A percentile compares a stretch with the other conserved stretches of the same genome.
phyloP scores from a whole-genome alignment of 192 early-diverging fungal genomes.

The Funneliformis geosporum region DNA sequence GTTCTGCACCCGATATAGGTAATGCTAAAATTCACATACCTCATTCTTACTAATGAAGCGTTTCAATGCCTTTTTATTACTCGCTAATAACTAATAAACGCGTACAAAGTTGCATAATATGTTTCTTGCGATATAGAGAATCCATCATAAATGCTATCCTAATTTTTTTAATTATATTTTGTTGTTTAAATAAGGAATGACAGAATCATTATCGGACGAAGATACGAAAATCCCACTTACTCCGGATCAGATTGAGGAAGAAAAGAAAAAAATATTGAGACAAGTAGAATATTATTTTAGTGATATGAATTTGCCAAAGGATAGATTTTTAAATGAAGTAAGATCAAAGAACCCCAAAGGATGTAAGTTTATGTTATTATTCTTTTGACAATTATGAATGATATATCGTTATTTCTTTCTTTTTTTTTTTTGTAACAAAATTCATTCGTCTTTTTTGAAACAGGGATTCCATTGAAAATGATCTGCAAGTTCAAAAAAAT shows the following conservation, averaged over 20 bases:
- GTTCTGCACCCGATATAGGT: neutral
- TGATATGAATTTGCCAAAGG: slow-evolving; percentile 58
- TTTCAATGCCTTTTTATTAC: too few relatives aligned
- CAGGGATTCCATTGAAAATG: slow-evolving; percentile 51
- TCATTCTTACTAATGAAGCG: too few relatives aligned
- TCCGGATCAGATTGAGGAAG: slow-evolving; percentile 22
- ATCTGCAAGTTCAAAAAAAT: slow-evolving; percentile 63
- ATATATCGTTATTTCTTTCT: neutral
- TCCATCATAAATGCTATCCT: neutral
- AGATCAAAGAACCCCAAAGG: slow-evolving; percentile 44
- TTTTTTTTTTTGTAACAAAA: neutral
- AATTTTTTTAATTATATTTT: neutral
- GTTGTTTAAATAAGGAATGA: neutral
- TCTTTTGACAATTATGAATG: neutral
- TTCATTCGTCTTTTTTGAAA: neutral
- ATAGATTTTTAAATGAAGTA: slow-evolving; percentile 55
- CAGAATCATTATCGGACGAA: neutral
- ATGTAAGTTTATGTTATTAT: slow-evolving; percentile 44
- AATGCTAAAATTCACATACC: neutral
- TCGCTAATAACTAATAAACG: too few relatives aligned
- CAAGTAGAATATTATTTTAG: slow-evolving; percentile 69
- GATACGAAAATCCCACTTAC: neutral
- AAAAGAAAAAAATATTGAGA: slow-evolving; percentile 53
- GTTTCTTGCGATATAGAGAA: too few relatives aligned
- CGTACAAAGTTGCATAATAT: too few relatives aligned